Conservation (phyloP, 495 filamentous ascomycete genomes). For the Patellaria atrata region DNA sequence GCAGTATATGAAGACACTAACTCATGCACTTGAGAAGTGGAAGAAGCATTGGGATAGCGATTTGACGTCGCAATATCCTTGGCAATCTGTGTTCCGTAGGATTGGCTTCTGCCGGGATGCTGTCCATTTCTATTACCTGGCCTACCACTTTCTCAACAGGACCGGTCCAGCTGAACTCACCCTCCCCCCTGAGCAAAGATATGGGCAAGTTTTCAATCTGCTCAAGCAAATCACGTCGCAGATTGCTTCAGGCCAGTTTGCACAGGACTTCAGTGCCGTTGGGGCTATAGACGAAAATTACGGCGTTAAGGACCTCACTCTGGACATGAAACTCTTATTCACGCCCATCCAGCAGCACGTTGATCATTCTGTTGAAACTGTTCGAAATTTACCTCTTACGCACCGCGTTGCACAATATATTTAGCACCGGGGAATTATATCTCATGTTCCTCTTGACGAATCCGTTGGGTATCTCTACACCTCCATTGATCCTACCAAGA, state of each 20-base stretch:
- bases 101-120: conserved; percentile 51
- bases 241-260: conserved; percentile 36
- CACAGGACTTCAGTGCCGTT: conserved; percentile 40
- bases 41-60: conserved; percentile 51
- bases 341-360: conserved; percentile 8
- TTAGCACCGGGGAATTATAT: too few relatives aligned
- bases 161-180: conserved; percentile 32
- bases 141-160: conserved; percentile 35
- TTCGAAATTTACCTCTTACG: too few relatives aligned
- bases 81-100: conserved; percentile 30
- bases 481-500: too few relatives aligned
- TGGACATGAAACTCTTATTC: conserved; percentile 55
- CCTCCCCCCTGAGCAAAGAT: conserved; percentile 39
- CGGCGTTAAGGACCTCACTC: conserved; percentile 42
- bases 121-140: conserved; percentile 52
- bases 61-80: conserved; percentile 46
- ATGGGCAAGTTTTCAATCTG: conserved; percentile 40
- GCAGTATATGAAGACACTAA: conserved; percentile 26
- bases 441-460: too few relatives aligned
- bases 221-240: conserved; percentile 42
- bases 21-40: conserved; percentile 45
- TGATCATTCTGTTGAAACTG: too few relatives aligned
- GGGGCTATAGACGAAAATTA: conserved; percentile 46
- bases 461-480: too few relatives aligned
- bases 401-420: too few relatives aligned